A percentile compares a stretch with the other conserved stretches of the same genome.
phyloP scores from a whole-genome alignment of 768 basidiomycete genomes.

The Boletus patriciae region DNA sequence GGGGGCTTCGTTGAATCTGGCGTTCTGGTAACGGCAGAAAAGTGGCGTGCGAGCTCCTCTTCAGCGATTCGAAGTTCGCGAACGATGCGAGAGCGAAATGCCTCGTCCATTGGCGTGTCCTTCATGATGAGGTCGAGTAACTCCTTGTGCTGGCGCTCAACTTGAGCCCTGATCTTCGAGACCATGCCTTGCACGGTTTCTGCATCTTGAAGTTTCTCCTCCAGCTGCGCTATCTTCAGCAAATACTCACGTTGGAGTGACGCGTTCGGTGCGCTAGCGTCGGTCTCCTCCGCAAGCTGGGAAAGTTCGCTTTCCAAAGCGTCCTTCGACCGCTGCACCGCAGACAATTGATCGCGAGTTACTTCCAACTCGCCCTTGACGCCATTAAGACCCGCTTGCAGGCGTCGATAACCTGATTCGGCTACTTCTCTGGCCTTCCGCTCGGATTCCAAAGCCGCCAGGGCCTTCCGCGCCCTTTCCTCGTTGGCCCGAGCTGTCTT shows the following conservation, averaged over 20 bases:
- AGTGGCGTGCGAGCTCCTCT: conserved; percentile 34
- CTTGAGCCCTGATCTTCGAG: conserved; percentile 56
- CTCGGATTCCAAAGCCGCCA: conserved; percentile 66
- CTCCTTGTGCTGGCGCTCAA: conserved; percentile 71
- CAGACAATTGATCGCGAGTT: conserved; percentile 50
- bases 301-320: conserved; percentile 67
- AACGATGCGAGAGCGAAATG: conserved; percentile 61
- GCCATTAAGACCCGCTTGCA: conserved; percentile 61
- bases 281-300: conserved; percentile 60
- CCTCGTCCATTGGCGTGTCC: conserved; percentile 55
- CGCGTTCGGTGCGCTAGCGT: conserved; percentile 52
- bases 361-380: conserved; percentile 57
- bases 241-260: conserved; percentile 67
- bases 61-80: conserved; percentile 63
- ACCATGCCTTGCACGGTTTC: conserved; percentile 51
- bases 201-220: conserved; percentile 58
- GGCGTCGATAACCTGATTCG: conserved; percentile 57
- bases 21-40: conserved; percentile 34
- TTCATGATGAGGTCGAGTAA: conserved; percentile 64
- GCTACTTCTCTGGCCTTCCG: conserved; percentile 62
- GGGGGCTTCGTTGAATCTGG: conserved; percentile 49
- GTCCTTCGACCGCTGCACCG: conserved; percentile 61
- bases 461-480: conserved; percentile 54
- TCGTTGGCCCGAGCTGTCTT: conserved; percentile 64
- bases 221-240: conserved; percentile 57